Evolutionary conservation across 192 early-diverging fungal genomes (phyloP).

Genomic region (Lunasporangiospora selenospora): DNA sequence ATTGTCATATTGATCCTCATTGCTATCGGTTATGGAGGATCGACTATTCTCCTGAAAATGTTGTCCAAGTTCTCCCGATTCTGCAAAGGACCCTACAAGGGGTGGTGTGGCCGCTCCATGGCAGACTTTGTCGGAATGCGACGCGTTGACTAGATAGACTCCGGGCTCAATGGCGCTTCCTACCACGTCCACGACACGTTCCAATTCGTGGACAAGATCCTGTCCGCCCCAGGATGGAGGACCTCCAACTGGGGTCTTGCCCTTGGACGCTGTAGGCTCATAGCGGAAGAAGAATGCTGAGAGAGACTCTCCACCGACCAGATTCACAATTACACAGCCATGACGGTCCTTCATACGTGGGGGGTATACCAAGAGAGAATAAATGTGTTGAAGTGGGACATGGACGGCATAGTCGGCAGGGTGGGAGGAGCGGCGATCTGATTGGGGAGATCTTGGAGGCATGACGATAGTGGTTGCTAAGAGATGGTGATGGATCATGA

Average conservation of each 20-base stretch:
- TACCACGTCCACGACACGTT: conserved; percentile 41
- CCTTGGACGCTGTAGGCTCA: conserved; percentile 63
- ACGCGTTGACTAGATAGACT: conserved; percentile 54
- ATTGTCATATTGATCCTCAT: background rate
- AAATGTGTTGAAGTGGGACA: conserved; percentile 59
- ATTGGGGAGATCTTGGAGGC: conserved; percentile 29
- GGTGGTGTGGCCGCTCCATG: conserved; percentile 35
- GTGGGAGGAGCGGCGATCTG: conserved; percentile 22
- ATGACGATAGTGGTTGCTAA: conserved; percentile 39
- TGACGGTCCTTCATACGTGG: conserved; percentile 74
- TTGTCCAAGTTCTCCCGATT: no score
- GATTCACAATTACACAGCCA: conserved; percentile 70
- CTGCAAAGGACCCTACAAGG: conserved; percentile 19
- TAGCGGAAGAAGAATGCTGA: conserved; percentile 81
- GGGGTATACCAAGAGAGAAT: conserved; percentile 69
- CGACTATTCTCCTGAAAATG: no score
- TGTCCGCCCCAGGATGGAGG: conserved; percentile 68
- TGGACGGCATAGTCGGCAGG: conserved; percentile 66
- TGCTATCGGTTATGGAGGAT: no score
- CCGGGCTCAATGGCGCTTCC: conserved; percentile 54
- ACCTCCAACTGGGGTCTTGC: conserved; percentile 37
- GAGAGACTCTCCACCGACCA: conserved; percentile 64
- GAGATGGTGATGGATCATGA: background rate
- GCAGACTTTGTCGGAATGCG: conserved; percentile 40
- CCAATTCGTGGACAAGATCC: conserved; percentile 66